These are phyloP conservation scores for Vitis rotundifolia DNA, from an alignment of 164 flowering plant genomes.

Conservation along the genomic window DNA sequence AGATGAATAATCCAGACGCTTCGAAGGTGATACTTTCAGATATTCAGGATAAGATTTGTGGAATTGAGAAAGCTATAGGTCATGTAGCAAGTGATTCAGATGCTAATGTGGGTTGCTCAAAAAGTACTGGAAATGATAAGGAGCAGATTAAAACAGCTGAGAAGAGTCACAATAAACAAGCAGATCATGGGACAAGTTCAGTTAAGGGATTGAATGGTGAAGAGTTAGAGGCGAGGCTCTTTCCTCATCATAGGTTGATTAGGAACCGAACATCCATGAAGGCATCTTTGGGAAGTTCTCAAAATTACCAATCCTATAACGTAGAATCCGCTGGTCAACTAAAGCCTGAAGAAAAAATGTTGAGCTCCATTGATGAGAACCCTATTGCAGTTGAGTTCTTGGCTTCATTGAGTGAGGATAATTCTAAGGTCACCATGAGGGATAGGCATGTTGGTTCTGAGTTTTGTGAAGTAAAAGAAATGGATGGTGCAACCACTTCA, in stretches of 20 bases:
- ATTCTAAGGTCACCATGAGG: conserved; percentile 14
- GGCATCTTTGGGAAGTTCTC: conserved; percentile 28
- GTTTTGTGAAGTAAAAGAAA: conserved; percentile 47
- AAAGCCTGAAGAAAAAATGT: conserved; percentile 29
- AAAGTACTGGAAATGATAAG: conserved; percentile 17
- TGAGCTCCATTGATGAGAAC: conserved; percentile 51
- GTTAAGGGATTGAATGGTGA: conserved; percentile 56
- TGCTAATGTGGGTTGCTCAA: conserved; percentile 15
- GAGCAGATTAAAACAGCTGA: conserved; percentile 11
- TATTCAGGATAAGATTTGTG: conserved; percentile 87
- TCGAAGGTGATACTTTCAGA: conserved; percentile 76
- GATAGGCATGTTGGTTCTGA: conserved; percentile 18
- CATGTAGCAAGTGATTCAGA: conserved; percentile 40
- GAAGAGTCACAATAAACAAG: conserved; percentile 12
- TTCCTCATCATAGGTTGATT: conserved; percentile 87
- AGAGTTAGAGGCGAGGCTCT: conserved; percentile 81
- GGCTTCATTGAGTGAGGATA: conserved; percentile 51
- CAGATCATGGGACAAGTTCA: conserved; percentile 14
- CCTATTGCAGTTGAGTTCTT: conserved; percentile 66
- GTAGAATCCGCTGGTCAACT: conserved; percentile 15
- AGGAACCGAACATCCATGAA: conserved; percentile 40
- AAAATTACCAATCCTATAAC: conserved; percentile 11
- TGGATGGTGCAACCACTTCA: conserved; percentile 35
- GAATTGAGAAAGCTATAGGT: conserved; percentile 85
- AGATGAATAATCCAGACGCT: conserved; percentile 72